phyloP scores from a whole-genome alignment of 495 filamentous ascomycete species.

The Podospora appendiculata region DNA sequence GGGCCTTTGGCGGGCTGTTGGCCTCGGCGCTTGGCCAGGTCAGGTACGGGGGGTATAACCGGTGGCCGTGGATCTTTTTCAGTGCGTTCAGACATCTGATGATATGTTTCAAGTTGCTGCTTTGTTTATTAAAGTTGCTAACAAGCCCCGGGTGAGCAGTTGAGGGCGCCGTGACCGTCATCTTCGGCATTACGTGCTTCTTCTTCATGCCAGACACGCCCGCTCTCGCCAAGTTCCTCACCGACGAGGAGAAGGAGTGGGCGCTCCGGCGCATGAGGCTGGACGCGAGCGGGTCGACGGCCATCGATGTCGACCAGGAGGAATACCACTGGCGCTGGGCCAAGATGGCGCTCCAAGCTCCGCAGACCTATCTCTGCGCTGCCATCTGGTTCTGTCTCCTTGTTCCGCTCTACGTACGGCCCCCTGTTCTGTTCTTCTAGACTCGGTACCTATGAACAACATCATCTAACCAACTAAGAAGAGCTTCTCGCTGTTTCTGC shows the following conservation, averaged over 20 bases:
- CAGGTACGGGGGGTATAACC: constrained; percentile 29
- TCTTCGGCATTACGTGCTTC: constrained; percentile 31
- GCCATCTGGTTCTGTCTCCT: constrained; percentile 37
- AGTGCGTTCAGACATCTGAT: constrained; percentile 4
- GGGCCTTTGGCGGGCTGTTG: constrained; percentile 61
- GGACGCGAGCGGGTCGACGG: constrained; percentile 33
- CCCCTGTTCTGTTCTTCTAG: neutral
- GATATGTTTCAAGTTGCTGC: neutral
- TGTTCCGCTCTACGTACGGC: constrained; percentile 24
- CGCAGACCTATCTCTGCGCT: constrained; percentile 33
- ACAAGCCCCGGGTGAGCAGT: constrained; percentile 19
- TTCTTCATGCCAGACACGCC: constrained; percentile 43
- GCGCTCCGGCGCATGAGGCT: constrained; percentile 32
- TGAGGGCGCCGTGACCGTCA: constrained; percentile 33
- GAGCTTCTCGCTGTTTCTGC: constrained; percentile 30
- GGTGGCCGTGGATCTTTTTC: constrained; percentile 41
- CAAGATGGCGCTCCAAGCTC: constrained; percentile 31
- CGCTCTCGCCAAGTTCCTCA: constrained; percentile 30
- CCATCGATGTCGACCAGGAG: constrained; percentile 32
- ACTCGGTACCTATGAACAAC: no score
- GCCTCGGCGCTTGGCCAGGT: constrained; percentile 40
- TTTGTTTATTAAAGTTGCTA: neutral
- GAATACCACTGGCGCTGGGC: constrained; percentile 36
- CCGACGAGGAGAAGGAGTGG: constrained; percentile 24
- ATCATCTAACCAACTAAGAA: neutral